Base-by-base conservation (phyloP, 179 eudicot species). In the Actinidia chinensis region DNA sequence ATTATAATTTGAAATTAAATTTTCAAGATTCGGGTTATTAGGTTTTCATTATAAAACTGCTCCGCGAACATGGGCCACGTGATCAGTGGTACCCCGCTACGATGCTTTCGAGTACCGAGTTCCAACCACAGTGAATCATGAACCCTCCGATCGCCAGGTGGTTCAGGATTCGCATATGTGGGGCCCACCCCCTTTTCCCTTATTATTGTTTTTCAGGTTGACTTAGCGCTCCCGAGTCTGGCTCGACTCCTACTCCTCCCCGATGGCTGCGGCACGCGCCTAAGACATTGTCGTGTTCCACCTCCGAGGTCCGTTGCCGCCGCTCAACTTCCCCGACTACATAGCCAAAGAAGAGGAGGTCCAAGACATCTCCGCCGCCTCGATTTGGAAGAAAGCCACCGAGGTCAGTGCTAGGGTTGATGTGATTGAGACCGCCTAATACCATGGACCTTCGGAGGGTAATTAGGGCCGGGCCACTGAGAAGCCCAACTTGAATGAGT, bases 391-490 rank as follows among this genome's bases (percentile, higher is more conserved):
- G 36, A 88, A 85, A 54, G 92, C 92, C 0, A 88, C 86, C n/a
- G 92, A 89, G 66, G 89, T 89, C 52, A 91, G 92, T 0, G 89
- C 91, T 14, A 76, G 91, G 54, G 92, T 89, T 46, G 92, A 89
- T 66, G 92, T 89, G 5, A 17, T 80, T 78, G 17, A 90, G 78
- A 18, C 78, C 82, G 60, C 71, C 17, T 1, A 15, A 2, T 54
- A 28, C 3, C n/a, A n/a, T 36, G 23, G 54, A 48, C 15, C 4
- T 1, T 5, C 48, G 5, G 17, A 50, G 18, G 51, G 22, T 4
- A 9, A 50, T 48, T 58, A 71, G 0, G 8, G 43, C 9, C 48
- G 81, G 3, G 71, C 4, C 9, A 46, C 36, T 0, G 6, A 43
- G 22, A 71, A 72, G 50, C 71, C 81, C 3, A 77, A 79, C 77